Evolutionary conservation across 2,329 filamentous ascomycete genomes (phyloP).

Genomic region (Fusarium coicis): DNA sequence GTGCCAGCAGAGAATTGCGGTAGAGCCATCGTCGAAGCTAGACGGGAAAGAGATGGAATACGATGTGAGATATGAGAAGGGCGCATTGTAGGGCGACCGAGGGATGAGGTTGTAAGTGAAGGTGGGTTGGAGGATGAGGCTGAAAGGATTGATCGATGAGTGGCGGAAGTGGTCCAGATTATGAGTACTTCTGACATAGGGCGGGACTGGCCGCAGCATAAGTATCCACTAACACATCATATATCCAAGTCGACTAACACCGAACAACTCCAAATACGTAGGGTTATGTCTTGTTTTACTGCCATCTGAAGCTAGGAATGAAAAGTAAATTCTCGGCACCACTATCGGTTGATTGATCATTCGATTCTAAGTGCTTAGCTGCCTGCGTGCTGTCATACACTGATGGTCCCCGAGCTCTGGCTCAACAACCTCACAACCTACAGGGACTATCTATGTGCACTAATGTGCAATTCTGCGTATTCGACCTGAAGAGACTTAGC

Average conservation of each 20-base stretch:
- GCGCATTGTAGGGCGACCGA: constrained; percentile 23
- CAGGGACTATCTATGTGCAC: neutral
- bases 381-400: neutral
- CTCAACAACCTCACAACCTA: neutral
- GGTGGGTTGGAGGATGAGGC: constrained; percentile 2
- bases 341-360: neutral
- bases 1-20: constrained; percentile 59
- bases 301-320: neutral
- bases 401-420: neutral
- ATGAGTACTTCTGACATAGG: constrained; percentile 3
- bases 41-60: constrained; percentile 16
- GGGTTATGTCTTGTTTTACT: neutral
- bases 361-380: neutral
- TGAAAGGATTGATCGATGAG: constrained; percentile 22
- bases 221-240: constrained; percentile 21
- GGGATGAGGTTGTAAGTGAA: constrained; percentile 3
- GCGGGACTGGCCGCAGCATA: neutral
- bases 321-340: too few relatives aligned
- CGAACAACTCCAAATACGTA: neutral
- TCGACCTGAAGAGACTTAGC: neutral
- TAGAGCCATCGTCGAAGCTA: constrained; percentile 42
- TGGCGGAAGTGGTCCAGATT: constrained; percentile 22
- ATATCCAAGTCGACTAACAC: neutral
- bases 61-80: constrained; percentile 7
- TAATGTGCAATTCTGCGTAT: neutral